A percentile compares a stretch with the other conserved stretches of the same genome.
These are phyloP conservation scores for Pythium vanterpoolii DNA, from an alignment of 352 stramenopile species.

Conservation along the genomic window DNA sequence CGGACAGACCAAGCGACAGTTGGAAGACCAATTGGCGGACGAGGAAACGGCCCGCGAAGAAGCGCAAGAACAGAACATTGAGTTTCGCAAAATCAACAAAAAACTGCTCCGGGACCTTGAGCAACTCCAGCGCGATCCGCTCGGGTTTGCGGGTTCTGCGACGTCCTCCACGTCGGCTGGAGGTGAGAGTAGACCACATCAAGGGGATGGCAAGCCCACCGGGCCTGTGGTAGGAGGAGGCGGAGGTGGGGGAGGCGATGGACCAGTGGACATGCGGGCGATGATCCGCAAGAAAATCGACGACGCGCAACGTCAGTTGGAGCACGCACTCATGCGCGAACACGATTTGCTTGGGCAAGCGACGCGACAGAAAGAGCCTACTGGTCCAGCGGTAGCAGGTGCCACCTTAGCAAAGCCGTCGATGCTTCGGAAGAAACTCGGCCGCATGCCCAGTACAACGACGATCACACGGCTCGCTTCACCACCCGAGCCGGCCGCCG, in stretches of 20 bases:
- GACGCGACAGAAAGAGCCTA: conserved; percentile 25
- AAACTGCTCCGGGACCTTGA: conserved; percentile 60
- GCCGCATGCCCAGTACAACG: conserved; percentile 61
- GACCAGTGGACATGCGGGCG: conserved; percentile 30
- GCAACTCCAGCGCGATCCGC: conserved; percentile 31
- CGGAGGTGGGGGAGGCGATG: conserved; percentile 1
- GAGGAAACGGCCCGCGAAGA: conserved; percentile 69
- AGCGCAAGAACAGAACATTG: conserved; percentile 70
- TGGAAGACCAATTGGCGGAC: conserved; percentile 76
- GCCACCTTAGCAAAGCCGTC: conserved; percentile 15
- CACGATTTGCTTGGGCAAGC: conserved; percentile 50
- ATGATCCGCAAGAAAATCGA: conserved; percentile 49
- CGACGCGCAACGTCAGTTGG: conserved; percentile 37
- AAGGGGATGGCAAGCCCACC: background rate
- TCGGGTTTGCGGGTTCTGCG: conserved; percentile 7
- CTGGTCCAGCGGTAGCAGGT: background rate
- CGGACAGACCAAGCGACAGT: conserved; percentile 68
- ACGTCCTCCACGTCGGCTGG: background rate
- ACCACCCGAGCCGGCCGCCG: conserved; percentile 8
- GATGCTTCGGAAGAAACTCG: conserved; percentile 43
- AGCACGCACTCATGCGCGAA: conserved; percentile 68
- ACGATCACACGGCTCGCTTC: conserved; percentile 50
- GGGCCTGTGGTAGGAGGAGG: background rate
- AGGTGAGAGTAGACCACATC: background rate
- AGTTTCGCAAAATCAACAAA: conserved; percentile 74